Evolutionary conservation across 805 yeast species (phyloP).

Genomic region (Cyberlindnera euphorbiae): DNA sequence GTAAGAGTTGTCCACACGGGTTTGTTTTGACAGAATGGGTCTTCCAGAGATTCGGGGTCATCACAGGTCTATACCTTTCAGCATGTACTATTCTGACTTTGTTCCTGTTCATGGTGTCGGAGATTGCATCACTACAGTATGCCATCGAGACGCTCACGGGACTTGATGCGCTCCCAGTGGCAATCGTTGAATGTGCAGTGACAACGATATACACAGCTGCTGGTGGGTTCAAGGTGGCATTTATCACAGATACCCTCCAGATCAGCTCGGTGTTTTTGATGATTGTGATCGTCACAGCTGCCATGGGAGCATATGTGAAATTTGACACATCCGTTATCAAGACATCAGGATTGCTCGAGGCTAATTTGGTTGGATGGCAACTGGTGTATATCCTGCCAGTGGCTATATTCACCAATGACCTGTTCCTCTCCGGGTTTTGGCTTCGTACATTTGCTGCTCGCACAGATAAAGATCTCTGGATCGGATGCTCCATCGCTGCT

Average conservation of each 20-base stretch:
- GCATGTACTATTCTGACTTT: constrained; percentile 80
- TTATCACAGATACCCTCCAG: constrained; percentile 82
- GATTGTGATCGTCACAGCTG: constrained; percentile 66
- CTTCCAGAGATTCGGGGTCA: constrained; percentile 69
- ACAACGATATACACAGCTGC: constrained; percentile 81
- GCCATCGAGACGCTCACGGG: constrained; percentile 79
- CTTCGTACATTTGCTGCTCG: constrained; percentile 87
- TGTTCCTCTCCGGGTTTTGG: constrained; percentile 93
- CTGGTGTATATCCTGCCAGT: constrained; percentile 76
- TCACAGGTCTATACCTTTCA: constrained; percentile 70
- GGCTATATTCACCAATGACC: constrained; percentile 86
- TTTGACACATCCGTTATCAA: constrained; percentile 57
- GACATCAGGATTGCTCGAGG: constrained; percentile 58
- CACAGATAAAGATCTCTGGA: constrained; percentile 65
- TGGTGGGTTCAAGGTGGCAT: constrained; percentile 88
- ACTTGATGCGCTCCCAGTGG: constrained; percentile 69
- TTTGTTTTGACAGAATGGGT: constrained; percentile 94
- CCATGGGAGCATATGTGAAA: constrained; percentile 69
- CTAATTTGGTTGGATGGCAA: constrained; percentile 83
- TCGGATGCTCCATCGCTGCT: constrained; percentile 75
- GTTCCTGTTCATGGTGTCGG: constrained; percentile 83
- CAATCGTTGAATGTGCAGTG: constrained; percentile 80
- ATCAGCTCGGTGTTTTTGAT: constrained; percentile 67
- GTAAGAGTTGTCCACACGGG: constrained; percentile 80
- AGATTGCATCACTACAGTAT: constrained; percentile 71